Conservation (phyloP, 2,329 filamentous ascomycete genomes). For the Penicillium sp. region DNA sequence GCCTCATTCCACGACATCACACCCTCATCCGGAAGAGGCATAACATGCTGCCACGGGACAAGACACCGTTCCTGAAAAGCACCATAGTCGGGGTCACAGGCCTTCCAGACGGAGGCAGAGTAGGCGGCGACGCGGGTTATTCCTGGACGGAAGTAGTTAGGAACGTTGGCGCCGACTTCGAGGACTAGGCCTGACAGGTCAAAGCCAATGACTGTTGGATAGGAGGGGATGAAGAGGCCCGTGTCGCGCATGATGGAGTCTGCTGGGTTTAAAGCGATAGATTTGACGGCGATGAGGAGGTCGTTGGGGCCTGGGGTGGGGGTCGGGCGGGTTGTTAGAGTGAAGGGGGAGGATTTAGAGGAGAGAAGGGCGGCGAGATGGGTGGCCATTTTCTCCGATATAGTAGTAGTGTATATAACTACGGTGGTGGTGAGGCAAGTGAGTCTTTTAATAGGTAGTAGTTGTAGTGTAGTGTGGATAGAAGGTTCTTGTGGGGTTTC, state of each 20-base stretch:
- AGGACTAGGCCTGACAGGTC: constrained; percentile 41
- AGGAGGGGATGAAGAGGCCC: constrained; percentile 36
- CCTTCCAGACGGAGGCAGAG: constrained; percentile 36
- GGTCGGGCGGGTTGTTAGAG: constrained; percentile 34
- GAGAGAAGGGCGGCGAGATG: constrained; percentile 41
- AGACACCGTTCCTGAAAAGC: constrained; percentile 40
- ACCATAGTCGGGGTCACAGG: constrained; percentile 41
- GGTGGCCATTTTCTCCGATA: constrained; percentile 30
- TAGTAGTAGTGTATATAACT: too few relatives aligned
- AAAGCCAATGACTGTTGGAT: constrained; percentile 35
- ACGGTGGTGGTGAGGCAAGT: too few relatives aligned
- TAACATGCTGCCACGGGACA: constrained; percentile 37
- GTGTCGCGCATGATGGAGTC: constrained; percentile 37
- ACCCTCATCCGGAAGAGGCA: constrained; percentile 26
- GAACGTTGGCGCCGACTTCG: constrained; percentile 36
- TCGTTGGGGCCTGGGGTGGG: constrained; percentile 43
- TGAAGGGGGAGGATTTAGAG: constrained; percentile 27
- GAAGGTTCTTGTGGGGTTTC: too few relatives aligned
- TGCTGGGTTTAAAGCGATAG: constrained; percentile 44
- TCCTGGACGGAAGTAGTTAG: constrained; percentile 26
- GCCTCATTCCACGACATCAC: constrained; percentile 38
- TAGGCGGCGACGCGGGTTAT: constrained; percentile 37
- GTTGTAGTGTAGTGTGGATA: too few relatives aligned
- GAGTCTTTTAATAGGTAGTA: too few relatives aligned
- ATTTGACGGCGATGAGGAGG: constrained; percentile 43